Evolutionary conservation across 257 asterid genomes (phyloP).

Genomic region (Dorcoceras hygrometricum): DNA sequence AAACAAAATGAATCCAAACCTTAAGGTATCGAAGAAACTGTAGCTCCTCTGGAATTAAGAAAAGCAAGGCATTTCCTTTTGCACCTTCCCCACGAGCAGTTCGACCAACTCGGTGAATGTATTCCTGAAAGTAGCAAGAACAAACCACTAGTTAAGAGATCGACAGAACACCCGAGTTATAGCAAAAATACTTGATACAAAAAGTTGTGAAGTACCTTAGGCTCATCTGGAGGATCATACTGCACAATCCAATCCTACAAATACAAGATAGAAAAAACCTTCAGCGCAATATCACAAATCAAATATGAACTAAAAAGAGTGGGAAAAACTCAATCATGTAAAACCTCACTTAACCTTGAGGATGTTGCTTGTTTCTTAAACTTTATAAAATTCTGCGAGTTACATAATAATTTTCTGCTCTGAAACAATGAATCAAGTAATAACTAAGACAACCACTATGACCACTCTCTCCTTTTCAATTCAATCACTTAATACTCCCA

Average conservation of each 20-base stretch:
- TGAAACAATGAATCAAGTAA: not conserved
- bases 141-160: slow-evolving; percentile 20
- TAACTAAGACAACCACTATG: not conserved
- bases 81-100: slow-evolving; percentile 99
- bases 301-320: not conserved
- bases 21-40: slow-evolving; percentile 77
- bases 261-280: slow-evolving; percentile 18
- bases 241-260: slow-evolving; percentile 97
- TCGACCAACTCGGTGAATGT: slow-evolving; percentile 93
- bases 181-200: slow-evolving; percentile 2
- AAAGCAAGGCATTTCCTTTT: slow-evolving; percentile 85
- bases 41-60: slow-evolving; percentile 89
- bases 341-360: not conserved
- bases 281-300: not conserved
- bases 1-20: slow-evolving; percentile 39
- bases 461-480: not conserved
- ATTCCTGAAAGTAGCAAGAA: slow-evolving; percentile 56
- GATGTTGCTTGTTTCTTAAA: not conserved
- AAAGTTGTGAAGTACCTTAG: slow-evolving; percentile 54
- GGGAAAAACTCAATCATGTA: not conserved
- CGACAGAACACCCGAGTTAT: slow-evolving; percentile 3
- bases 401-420: not conserved
- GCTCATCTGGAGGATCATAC: slow-evolving; percentile 96
- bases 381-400: not conserved
- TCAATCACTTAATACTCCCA: not conserved